A percentile compares a stretch with the other conserved stretches of the same genome.
phyloP scores from a whole-genome alignment of 352 stramenopile genomes.

The Phytopythium delawarense region DNA sequence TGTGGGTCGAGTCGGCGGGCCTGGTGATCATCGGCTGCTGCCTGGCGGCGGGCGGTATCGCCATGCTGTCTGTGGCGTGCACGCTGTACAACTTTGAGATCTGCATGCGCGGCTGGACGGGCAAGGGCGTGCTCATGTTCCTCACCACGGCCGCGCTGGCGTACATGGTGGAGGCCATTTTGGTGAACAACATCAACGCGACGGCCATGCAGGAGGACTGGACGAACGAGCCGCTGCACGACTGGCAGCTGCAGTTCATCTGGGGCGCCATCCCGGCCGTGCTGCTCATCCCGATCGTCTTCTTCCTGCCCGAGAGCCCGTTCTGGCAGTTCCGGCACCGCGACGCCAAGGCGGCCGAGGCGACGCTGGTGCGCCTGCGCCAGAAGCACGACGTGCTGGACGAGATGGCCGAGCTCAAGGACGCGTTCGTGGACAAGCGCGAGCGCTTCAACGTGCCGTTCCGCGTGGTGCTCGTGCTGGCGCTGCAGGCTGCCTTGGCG shows the following conservation, averaged over 20 bases:
- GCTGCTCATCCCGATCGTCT: slow-evolving; percentile 48
- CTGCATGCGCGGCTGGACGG: slow-evolving; percentile 83
- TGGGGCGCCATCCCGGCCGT: slow-evolving; percentile 69
- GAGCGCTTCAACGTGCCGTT: slow-evolving; percentile 65
- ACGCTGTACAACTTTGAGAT: slow-evolving; percentile 88
- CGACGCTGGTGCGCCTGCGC: slow-evolving; percentile 56
- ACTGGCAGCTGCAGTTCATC: slow-evolving; percentile 81
- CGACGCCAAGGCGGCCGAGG: slow-evolving; percentile 65
- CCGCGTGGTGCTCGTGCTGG: slow-evolving; percentile 54
- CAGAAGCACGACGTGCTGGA: slow-evolving; percentile 83
- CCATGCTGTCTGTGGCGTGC: slow-evolving; percentile 74
- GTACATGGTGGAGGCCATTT: slow-evolving; percentile 74
- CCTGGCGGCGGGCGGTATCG: slow-evolving; percentile 54
- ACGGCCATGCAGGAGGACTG: slow-evolving; percentile 59
- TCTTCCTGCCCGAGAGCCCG: slow-evolving; percentile 72
- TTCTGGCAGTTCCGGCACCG: slow-evolving; percentile 72
- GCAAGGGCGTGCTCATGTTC: slow-evolving; percentile 86
- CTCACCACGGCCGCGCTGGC: slow-evolving; percentile 59
- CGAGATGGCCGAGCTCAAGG: slow-evolving; percentile 64
- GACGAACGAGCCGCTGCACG: slow-evolving; percentile 61
- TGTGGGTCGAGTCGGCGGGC: slow-evolving; percentile 63
- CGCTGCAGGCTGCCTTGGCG: slow-evolving; percentile 62
- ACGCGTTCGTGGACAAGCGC: slow-evolving; percentile 64
- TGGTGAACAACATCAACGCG: slow-evolving; percentile 70
- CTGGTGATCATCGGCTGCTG: slow-evolving; percentile 73